Evolutionary conservation across 116 monocot species (phyloP), one percentile per base, ranked within the genome.

Genomic region (Posidonia oceanica): DNA sequence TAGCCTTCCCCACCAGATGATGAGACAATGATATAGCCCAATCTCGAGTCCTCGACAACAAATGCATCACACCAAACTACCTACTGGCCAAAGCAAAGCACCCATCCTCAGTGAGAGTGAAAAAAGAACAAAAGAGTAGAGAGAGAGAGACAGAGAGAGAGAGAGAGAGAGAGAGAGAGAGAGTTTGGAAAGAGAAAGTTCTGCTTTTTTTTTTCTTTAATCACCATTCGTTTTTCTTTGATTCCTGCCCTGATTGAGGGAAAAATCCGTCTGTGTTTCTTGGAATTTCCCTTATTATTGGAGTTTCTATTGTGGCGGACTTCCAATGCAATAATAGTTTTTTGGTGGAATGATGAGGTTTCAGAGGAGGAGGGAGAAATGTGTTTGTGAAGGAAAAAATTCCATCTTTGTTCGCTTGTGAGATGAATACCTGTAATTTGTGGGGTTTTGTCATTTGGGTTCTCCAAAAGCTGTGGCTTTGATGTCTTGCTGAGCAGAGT

Each of bases 1-100:
- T 40, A 42, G 12, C 3, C 20, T 18, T 16, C 41, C 41, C 39
- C 41, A 39, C 39, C 20, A 64, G 71, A 76, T 76, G 70, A 71
- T 71, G 61, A 76, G 71, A 71, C 69, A 76, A 76, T 76, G 76
- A 76, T 76, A 62, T 44, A 39, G 54, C 29, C 56, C 51, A 69
- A 75, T 29, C 29, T 29, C 29, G 29, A 29, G 29, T 29, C 37
- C 68, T 52, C 18, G 38, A 62, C 51, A 63, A 63, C 52, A 68
- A 68, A 75, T 69, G 61, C 61, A 52, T 41, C 52, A 63, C 40
- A 61, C 59, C 42, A 67, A 14, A 39, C 48, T 61, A 59, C 68
- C 41, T 66, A 59, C 23, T 36, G 54, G 3, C 5, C 17, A 42
- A 59, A 22, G 38, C 40, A 41, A 59, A 42, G 67, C 4, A 36